Evolutionary conservation across 192 early-diverging fungal species (phyloP), one percentile per base, ranked within the genome.

Genomic region (Chytriomyces hyalinus): DNA sequence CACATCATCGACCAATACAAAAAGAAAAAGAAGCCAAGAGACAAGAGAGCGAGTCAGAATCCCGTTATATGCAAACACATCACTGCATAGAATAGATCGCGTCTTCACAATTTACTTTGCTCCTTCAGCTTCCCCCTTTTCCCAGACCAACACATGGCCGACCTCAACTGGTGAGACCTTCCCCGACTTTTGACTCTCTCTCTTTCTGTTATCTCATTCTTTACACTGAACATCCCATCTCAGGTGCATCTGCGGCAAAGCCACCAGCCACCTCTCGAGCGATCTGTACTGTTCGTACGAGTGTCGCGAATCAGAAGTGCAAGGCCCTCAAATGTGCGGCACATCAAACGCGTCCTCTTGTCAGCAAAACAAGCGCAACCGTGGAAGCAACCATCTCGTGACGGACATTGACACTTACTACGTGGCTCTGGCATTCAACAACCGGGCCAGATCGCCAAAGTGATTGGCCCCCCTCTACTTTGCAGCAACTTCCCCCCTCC

Each of bases 241-340:
- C 43, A 68, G 67, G 67, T 68, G 67, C 67, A 68, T 68, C 43
- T 68, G 67, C 45, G 67, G 67, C 13, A 68, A 68, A 46, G 13
- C 10, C 10, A 68, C 67, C 36, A 36, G 36, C 13, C 43, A n/a
- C 6, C 28, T 20, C 67, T 22, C 20, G 17, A 43, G 46, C 6
- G 43, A 68, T 13, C 44, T 68, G 67, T 68, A 68, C 67, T 68
- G 67, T 36, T 68, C 67, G 22, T 10, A 8, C 8, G 8, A 17
- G 13, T 68, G 67, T 49, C 67, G 67, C 45, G 36, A 68, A 2
- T 45, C 20, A 24, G 67, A 68, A 10, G 45, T 20, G 6, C 24
- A 22, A 26, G n/a, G n/a, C 5, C 15, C 36, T 15, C n/a, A 15
- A 17, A 65, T 65, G n/a, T 28, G n/a, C 64, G 49, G 43, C 13